phyloP scores from a whole-genome alignment of 140 eudicot species.

The Bidens hawaiensis region DNA sequence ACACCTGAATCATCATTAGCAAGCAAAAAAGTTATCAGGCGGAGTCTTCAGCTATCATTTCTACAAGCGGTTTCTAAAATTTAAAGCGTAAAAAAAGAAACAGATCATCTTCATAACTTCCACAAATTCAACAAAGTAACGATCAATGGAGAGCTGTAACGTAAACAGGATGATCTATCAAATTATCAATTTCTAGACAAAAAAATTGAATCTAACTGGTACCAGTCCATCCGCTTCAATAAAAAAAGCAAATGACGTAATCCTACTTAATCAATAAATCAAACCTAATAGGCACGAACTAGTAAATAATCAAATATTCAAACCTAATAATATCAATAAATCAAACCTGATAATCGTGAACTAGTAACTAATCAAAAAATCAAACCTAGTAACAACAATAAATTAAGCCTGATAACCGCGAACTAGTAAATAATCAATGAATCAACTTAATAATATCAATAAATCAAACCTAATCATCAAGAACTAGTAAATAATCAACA shows the following conservation, averaged over 20 bases:
- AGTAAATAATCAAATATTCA: no score
- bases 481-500: neutral
- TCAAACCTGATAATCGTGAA: no score
- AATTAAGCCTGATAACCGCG: neutral
- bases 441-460: neutral
- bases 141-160: neutral
- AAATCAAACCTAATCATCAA: neutral
- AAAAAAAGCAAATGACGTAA: neutral
- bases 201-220: neutral
- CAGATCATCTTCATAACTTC: neutral
- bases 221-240: neutral
- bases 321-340: no score
- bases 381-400: no score
- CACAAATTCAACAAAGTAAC: neutral
- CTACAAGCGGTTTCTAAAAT: no score
- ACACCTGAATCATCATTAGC: slow-evolving; percentile 10
- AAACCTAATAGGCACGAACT: no score
- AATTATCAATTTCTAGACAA: neutral
- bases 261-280: no score
- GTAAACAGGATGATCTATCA: neutral
- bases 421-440: neutral
- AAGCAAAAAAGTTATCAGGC: neutral
- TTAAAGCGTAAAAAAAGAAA: neutral
- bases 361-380: no score
- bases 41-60: no score